Evolutionary conservation across 768 basidiomycete species (phyloP).

Genomic region (Amanita phalloides): DNA sequence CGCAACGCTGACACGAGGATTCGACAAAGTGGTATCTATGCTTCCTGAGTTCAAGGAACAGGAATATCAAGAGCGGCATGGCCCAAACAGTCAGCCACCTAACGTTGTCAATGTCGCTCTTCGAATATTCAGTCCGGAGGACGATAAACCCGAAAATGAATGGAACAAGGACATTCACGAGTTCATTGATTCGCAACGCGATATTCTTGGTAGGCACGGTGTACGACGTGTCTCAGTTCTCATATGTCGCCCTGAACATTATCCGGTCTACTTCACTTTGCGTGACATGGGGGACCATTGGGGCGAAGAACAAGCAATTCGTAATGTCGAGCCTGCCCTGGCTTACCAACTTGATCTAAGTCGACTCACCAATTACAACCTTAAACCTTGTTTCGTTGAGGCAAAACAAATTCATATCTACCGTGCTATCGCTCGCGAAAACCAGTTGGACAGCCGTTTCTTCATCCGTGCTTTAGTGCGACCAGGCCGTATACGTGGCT

Average conservation of each 20-base stretch:
- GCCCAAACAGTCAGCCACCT: slow-evolving; percentile 60
- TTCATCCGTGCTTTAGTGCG: slow-evolving; percentile 95
- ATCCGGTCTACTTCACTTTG: slow-evolving; percentile 91
- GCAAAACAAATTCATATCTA: slow-evolving; percentile 98
- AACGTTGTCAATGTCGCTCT: slow-evolving; percentile 94
- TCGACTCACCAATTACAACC: slow-evolving; percentile 92
- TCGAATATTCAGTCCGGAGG: slow-evolving; percentile 73
- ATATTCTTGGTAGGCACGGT: slow-evolving; percentile 59
- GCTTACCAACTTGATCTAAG: slow-evolving; percentile 97
- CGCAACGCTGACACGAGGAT: slow-evolving; percentile 56
- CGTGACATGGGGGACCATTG: slow-evolving; percentile 65
- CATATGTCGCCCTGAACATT: slow-evolving; percentile 83
- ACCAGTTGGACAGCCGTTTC: slow-evolving; percentile 96
- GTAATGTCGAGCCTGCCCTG: slow-evolving; percentile 96
- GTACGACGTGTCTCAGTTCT: slow-evolving; percentile 89
- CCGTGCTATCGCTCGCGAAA: slow-evolving; percentile 89
- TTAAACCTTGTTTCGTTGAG: slow-evolving; percentile 93
- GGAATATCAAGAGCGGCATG: slow-evolving; percentile 72
- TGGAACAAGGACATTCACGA: slow-evolving; percentile 66
- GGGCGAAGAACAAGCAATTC: slow-evolving; percentile 92
- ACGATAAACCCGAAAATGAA: slow-evolving; percentile 65
- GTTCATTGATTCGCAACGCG: slow-evolving; percentile 60
- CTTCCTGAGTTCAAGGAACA: slow-evolving; percentile 65
- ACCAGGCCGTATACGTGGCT: slow-evolving; percentile 86
- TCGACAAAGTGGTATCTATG: slow-evolving; percentile 58